Conservation (phyloP, 139 green algal genomes). For the Ulvella scutata region DNA sequence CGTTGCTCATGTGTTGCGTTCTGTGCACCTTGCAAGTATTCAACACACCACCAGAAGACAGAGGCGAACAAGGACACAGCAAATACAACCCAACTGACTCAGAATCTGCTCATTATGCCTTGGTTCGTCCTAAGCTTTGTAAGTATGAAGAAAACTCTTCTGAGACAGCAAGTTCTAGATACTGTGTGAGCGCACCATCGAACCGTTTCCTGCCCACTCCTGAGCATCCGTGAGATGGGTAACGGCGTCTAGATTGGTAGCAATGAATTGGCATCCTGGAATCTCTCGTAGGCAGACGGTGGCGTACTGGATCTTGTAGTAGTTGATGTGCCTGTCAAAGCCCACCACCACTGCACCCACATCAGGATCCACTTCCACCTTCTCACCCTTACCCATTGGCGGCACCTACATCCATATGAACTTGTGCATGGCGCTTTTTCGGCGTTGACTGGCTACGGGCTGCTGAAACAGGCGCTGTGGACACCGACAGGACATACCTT, state of each 20-base stretch:
- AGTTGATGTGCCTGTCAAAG: constrained; percentile 98
- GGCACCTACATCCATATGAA: constrained; percentile 1
- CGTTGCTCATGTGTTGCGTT: no score
- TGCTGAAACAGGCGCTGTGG: no score
- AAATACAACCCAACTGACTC: no score
- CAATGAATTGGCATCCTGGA: constrained; percentile 94
- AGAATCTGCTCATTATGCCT: no score
- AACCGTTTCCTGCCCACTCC: constrained; percentile 91
- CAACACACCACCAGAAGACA: no score
- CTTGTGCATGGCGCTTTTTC: no score
- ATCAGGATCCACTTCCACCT: constrained; percentile 19
- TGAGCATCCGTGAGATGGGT: constrained; percentile 96
- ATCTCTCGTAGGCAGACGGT: constrained; percentile 98
- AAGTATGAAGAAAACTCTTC: no score
- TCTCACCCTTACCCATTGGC: background rate
- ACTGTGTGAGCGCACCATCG: constrained; percentile 96
- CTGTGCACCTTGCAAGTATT: no score
- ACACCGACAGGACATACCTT: constrained; percentile 24
- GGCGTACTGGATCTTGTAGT: constrained; percentile 99
- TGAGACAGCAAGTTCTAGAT: no score
- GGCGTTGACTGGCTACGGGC: no score
- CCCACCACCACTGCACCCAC: constrained; percentile 92
- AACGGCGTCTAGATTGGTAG: constrained; percentile 94
- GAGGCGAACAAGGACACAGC: no score
- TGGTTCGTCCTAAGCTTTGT: no score